A percentile compares a stretch with the other conserved stretches of the same genome.
Evolutionary conservation across 176 grass and related monocot species (phyloP).

Genomic region (Otatea glauca): DNA sequence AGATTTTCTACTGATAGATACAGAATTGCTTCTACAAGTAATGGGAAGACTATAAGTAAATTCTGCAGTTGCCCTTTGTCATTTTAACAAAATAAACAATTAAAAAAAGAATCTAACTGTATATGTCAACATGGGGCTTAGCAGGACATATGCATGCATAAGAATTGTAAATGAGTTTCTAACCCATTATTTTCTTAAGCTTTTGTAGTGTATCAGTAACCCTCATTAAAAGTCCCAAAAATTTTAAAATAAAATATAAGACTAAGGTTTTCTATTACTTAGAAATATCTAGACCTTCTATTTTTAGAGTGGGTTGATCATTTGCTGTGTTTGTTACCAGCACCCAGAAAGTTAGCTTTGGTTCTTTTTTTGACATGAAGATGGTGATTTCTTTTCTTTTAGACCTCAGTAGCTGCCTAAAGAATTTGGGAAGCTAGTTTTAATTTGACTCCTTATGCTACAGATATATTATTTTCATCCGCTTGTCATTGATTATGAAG

Average conservation of each 20-base stretch:
- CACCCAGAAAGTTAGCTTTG: neutral
- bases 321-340: neutral
- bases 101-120: neutral
- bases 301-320: neutral
- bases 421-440: neutral
- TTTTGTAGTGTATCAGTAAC: neutral
- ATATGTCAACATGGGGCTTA: neutral
- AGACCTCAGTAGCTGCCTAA: neutral
- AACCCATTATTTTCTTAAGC: neutral
- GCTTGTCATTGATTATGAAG: neutral
- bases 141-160: neutral
- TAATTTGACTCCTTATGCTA: neutral
- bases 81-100: neutral
- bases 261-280: neutral
- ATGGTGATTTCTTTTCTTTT: slow-evolving; percentile 15
- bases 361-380: neutral
- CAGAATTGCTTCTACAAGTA: slow-evolving; percentile 4
- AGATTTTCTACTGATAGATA: slow-evolving; percentile 12
- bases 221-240: neutral
- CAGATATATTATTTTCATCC: neutral
- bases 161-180: slow-evolving; percentile 3
- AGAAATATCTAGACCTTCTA: neutral
- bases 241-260: neutral
- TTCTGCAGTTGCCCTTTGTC: neutral
- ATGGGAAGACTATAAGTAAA: slow-evolving; percentile 17